phyloP scores from a whole-genome alignment of 306 rosid species.

The Vigna reflexopilosa region DNA sequence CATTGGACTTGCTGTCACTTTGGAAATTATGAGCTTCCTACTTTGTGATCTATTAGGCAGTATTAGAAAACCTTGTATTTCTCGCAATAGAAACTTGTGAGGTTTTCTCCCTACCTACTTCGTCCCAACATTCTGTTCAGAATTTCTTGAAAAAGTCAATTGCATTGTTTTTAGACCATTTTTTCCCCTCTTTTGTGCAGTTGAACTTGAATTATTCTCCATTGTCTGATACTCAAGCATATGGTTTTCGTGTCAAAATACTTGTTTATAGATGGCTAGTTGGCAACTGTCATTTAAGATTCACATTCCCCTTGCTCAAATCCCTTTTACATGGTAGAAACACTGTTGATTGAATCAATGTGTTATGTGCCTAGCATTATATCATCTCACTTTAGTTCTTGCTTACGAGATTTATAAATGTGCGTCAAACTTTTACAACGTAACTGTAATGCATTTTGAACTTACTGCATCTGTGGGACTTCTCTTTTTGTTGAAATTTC shows the following conservation, averaged over 20 bases:
- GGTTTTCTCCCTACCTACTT: background rate
- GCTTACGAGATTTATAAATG: constrained; percentile 13
- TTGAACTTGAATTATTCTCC: background rate
- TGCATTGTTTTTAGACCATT: constrained; percentile 20
- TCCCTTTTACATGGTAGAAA: background rate
- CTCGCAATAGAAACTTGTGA: background rate
- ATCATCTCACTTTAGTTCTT: constrained; percentile 19
- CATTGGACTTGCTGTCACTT: constrained; percentile 23
- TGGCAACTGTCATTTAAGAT: background rate
- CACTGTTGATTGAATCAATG: constrained; percentile 16
- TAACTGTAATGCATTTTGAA: constrained; percentile 25
- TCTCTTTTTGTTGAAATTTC: constrained; percentile 7
- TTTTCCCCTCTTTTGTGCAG: background rate
- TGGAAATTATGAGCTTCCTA: constrained; percentile 32
- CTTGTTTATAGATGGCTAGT: background rate
- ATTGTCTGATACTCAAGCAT: constrained; percentile 12
- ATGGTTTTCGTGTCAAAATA: background rate
- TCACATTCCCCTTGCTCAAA: background rate
- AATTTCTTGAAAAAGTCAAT: constrained; percentile 16
- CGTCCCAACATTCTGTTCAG: background rate
- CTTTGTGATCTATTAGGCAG: constrained; percentile 18
- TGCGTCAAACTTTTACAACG: background rate
- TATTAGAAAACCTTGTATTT: constrained; percentile 1
- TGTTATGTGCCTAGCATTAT: constrained; percentile 3
- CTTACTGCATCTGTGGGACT: background rate